Percentiles rank a stretch among this genome's conserved stretches.
phyloP scores from a whole-genome alignment of 257 asterid genomes.

The Nicotiana undulata region DNA sequence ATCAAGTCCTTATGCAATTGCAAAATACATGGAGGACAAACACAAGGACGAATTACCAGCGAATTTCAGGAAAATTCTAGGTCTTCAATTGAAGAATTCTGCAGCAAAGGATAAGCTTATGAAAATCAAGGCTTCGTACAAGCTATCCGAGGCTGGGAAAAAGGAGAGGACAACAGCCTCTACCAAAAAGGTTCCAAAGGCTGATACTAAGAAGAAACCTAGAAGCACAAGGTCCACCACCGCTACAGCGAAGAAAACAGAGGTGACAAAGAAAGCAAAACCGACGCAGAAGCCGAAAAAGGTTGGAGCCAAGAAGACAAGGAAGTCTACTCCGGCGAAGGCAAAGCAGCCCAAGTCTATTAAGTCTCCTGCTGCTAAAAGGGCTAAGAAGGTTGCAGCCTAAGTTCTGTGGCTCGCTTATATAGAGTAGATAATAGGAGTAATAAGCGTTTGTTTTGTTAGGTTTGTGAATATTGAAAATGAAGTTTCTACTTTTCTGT shows the following conservation, averaged over 20 bases:
- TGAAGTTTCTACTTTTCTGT: background rate
- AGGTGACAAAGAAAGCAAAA: slow-evolving; percentile 11
- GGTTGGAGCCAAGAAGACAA: slow-evolving; percentile 20
- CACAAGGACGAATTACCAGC: slow-evolving; percentile 50
- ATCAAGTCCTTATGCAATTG: slow-evolving; percentile 68
- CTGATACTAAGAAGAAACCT: background rate
- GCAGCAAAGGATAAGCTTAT: slow-evolving; percentile 50
- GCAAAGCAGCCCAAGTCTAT: slow-evolving; percentile 54
- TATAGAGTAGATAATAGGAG: slow-evolving; percentile 1
- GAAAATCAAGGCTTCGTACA: slow-evolving; percentile 69
- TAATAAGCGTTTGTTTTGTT: background rate
- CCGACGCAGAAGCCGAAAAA: slow-evolving; percentile 17
- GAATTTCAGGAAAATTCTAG: slow-evolving; percentile 56
- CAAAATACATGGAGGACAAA: slow-evolving; percentile 64
- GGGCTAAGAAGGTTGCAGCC: slow-evolving; percentile 34
- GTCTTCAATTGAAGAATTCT: slow-evolving; percentile 57
- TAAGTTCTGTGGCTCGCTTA: background rate
- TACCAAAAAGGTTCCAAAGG: slow-evolving; percentile 16
- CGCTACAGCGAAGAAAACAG: slow-evolving; percentile 6
- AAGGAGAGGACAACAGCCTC: slow-evolving; percentile 9
- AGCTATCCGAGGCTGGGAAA: slow-evolving; percentile 39
- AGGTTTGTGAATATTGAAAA: background rate
- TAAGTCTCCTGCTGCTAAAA: slow-evolving; percentile 56
- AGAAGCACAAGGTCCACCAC: slow-evolving; percentile 6
- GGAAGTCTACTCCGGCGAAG: slow-evolving; percentile 41